phyloP scores from a whole-genome alignment of 257 asterid species.

The Agastache rugosa region DNA sequence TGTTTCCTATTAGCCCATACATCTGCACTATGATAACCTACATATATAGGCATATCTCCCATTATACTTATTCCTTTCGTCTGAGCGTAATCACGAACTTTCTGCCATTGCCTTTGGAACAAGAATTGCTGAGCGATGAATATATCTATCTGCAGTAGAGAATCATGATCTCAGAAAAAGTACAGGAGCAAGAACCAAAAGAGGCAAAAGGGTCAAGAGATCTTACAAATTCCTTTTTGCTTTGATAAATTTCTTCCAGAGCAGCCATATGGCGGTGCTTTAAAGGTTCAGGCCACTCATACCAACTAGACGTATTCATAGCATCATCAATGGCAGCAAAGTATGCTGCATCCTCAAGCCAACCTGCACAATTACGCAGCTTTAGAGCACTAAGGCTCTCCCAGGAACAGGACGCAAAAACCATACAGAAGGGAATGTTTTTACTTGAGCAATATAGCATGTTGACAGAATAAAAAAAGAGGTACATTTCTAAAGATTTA shows the following conservation, averaged over 20 bases:
- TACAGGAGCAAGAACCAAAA: conserved; percentile 29
- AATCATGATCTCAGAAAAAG: conserved; percentile 25
- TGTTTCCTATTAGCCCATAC: conserved; percentile 98
- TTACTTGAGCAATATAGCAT: conserved; percentile 2
- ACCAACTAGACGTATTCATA: conserved; percentile 80
- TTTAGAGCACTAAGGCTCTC: conserved; percentile 29
- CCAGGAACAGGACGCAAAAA: conserved; percentile 17
- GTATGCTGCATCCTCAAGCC: conserved; percentile 98
- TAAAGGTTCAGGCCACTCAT: conserved; percentile 95
- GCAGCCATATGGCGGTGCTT: conserved; percentile 93
- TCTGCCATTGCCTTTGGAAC: conserved; percentile 97
- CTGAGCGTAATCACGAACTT: conserved; percentile 81
- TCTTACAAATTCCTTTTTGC: conserved; percentile 83
- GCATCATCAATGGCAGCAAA: conserved; percentile 95
- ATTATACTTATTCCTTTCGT: conserved; percentile 83
- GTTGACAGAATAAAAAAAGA: conserved; percentile 23
- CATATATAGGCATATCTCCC: conserved; percentile 99
- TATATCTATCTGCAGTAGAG: conserved; percentile 72
- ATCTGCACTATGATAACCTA: conserved; percentile 98
- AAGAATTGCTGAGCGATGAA: conserved; percentile 93
- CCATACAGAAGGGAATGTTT: conserved; percentile 22
- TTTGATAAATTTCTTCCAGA: conserved; percentile 86
- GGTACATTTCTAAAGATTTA: not conserved
- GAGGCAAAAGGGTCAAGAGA: conserved; percentile 30
- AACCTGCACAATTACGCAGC: conserved; percentile 56